Conservation (phyloP, 2,329 filamentous ascomycete genomes). For the Verticillium dahliae region DNA sequence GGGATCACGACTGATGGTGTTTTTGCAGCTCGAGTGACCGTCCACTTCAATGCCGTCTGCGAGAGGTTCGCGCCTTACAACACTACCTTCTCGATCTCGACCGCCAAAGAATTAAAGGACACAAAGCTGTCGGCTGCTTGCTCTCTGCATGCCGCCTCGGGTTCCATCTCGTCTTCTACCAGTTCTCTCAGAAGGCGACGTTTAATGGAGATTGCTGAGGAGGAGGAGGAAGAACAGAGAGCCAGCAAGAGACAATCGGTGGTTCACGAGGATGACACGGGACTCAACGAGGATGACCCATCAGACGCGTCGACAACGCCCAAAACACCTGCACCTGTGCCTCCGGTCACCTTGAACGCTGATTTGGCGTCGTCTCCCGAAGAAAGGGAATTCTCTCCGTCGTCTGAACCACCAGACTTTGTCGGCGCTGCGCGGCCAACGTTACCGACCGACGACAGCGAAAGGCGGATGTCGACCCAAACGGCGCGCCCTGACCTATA, state of each 20-base stretch:
- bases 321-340: slow-evolving; percentile 18
- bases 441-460: slow-evolving; percentile 36
- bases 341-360: slow-evolving; percentile 43
- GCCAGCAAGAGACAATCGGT: slow-evolving; percentile 53
- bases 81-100: slow-evolving; percentile 69
- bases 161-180: slow-evolving; percentile 77
- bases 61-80: slow-evolving; percentile 80
- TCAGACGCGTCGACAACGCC: slow-evolving; percentile 13
- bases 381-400: slow-evolving; percentile 41
- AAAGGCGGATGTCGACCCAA: slow-evolving; percentile 44
- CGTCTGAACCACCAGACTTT: slow-evolving; percentile 45
- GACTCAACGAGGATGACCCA: slow-evolving; percentile 15
- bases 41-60: slow-evolving; percentile 61
- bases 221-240: slow-evolving; percentile 69
- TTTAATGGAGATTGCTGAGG: slow-evolving; percentile 89
- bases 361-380: slow-evolving; percentile 45
- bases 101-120: slow-evolving; percentile 76
- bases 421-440: slow-evolving; percentile 36
- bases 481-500: slow-evolving; percentile 45
- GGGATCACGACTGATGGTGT: not conserved
- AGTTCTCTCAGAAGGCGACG: slow-evolving; percentile 72
- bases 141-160: slow-evolving; percentile 80
- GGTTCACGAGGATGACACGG: slow-evolving; percentile 36
- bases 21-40: slow-evolving; percentile 68
- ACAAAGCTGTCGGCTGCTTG: slow-evolving; percentile 82